Evolutionary conservation across 2,329 filamentous ascomycete genomes (phyloP).

Genomic region (Aulographum hederae): DNA sequence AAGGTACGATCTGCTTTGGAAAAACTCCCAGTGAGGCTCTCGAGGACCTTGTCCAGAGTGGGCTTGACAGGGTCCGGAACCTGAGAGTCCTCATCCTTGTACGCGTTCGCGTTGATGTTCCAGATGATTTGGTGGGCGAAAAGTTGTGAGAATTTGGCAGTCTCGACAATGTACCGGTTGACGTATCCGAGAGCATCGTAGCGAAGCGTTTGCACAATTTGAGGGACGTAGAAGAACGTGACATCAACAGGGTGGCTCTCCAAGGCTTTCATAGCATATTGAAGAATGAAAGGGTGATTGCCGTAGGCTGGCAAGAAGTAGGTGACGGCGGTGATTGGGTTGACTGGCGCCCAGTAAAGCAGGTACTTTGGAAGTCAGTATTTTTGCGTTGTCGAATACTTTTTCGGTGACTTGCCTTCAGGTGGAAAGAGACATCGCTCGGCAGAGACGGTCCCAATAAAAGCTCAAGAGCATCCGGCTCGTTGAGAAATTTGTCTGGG

Average conservation of each 20-base stretch:
- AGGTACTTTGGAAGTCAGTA: conserved; percentile 43
- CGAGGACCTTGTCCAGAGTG: conserved; percentile 78
- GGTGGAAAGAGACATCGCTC: conserved; percentile 60
- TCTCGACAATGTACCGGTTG: conserved; percentile 90
- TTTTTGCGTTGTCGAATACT: background rate
- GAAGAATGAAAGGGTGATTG: conserved; percentile 81
- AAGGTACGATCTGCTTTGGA: conserved; percentile 62
- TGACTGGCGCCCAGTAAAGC: conserved; percentile 81
- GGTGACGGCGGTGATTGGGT: conserved; percentile 81
- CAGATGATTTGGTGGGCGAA: conserved; percentile 99
- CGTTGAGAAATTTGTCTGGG: conserved; percentile 63
- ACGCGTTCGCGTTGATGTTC: conserved; percentile 99
- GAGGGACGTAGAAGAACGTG: conserved; percentile 97
- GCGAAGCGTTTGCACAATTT: conserved; percentile 87
- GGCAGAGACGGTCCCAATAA: conserved; percentile 63
- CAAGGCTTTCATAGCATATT: conserved; percentile 89
- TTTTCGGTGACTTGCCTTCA: conserved; percentile 43
- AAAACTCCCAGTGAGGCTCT: conserved; percentile 67
- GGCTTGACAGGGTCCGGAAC: conserved; percentile 87
- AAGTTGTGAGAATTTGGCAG: conserved; percentile 89
- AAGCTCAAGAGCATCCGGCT: conserved; percentile 68
- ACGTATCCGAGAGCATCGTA: conserved; percentile 91
- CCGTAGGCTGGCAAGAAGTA: conserved; percentile 84
- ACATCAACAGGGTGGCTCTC: conserved; percentile 93
- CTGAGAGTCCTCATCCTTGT: conserved; percentile 86